phyloP scores from a whole-genome alignment of 208 protist species.

The Acanthamoeba culbertsoni region DNA sequence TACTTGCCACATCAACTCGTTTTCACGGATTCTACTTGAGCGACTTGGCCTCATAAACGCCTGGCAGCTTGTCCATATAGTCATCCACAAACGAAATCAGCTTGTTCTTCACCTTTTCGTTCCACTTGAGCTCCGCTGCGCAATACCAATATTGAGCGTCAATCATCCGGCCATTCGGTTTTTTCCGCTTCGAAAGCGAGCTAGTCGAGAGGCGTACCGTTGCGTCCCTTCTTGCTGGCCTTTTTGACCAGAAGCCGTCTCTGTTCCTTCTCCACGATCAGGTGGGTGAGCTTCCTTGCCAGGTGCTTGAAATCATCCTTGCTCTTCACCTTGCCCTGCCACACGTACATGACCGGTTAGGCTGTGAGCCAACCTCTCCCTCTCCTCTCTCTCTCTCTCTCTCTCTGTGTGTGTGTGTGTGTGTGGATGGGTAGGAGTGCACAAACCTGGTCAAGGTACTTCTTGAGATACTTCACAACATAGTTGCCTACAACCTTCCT shows the following conservation, averaged over 20 bases:
- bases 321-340: not conserved
- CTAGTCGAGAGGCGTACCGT: not conserved
- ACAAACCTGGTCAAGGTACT: conserved; percentile 35
- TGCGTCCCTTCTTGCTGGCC: not conserved
- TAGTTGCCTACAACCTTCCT: conserved; percentile 5
- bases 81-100: conserved; percentile 19
- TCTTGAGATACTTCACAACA: conserved; percentile 46
- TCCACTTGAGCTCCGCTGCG: conserved; percentile 16
- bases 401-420: too few relatives aligned
- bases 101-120: conserved; percentile 34
- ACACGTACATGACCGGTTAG: not conserved
- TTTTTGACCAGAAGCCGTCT: not conserved
- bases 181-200: too few relatives aligned
- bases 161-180: not conserved
- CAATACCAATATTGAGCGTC: not conserved
- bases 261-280: conserved; percentile 58
- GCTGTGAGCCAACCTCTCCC: too few relatives aligned
- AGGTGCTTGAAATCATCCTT: conserved; percentile 60
- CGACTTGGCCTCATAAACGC: not conserved
- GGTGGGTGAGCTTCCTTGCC: conserved; percentile 55
- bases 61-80: conserved; percentile 27
- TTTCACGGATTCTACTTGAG: too few relatives aligned
- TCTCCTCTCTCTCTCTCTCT: too few relatives aligned
- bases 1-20: too few relatives aligned
- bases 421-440: not conserved